These are phyloP conservation scores for Trichomonas vaginalis DNA, from an alignment of 208 protist species.

Conservation along the genomic window DNA sequence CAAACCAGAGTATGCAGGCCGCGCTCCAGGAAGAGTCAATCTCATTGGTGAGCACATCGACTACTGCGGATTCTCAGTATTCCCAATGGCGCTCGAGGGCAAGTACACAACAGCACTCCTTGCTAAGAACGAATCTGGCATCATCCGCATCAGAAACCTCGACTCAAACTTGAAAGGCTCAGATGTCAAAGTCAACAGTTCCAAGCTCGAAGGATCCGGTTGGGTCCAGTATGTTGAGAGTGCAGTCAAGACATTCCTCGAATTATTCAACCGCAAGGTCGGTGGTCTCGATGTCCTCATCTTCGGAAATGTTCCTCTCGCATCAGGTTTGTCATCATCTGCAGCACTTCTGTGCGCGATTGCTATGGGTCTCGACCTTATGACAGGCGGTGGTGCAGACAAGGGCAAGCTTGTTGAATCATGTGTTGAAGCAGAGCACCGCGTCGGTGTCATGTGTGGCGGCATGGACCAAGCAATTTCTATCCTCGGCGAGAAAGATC, in stretches of 20 bases:
- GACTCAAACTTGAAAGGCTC: not conserved
- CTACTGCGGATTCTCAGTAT: constrained; percentile 36
- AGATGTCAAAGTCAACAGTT: not conserved
- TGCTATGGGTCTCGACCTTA: not conserved
- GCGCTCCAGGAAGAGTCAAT: constrained; percentile 41
- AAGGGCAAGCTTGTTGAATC: not conserved
- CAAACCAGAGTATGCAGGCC: not conserved
- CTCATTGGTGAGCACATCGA: constrained; percentile 46
- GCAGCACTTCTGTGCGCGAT: not conserved
- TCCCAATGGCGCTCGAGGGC: constrained; percentile 35
- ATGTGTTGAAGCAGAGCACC: not conserved
- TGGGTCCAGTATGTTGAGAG: not conserved
- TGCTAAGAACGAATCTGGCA: not conserved
- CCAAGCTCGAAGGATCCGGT: too few species aligned
- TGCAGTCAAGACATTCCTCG: not conserved
- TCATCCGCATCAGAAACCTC: not conserved
- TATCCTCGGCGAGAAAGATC: not conserved
- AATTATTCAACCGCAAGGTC: not conserved
- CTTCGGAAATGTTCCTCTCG: not conserved
- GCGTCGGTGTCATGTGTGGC: not conserved
- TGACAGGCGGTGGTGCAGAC: not conserved
- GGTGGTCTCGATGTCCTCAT: not conserved
- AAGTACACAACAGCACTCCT: not conserved
- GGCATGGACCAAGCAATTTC: constrained; percentile 3
- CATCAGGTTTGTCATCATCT: not conserved